Evolutionary conservation across 495 filamentous ascomycete species (phyloP).

Genomic region (Sabuloglossum arenarium): DNA sequence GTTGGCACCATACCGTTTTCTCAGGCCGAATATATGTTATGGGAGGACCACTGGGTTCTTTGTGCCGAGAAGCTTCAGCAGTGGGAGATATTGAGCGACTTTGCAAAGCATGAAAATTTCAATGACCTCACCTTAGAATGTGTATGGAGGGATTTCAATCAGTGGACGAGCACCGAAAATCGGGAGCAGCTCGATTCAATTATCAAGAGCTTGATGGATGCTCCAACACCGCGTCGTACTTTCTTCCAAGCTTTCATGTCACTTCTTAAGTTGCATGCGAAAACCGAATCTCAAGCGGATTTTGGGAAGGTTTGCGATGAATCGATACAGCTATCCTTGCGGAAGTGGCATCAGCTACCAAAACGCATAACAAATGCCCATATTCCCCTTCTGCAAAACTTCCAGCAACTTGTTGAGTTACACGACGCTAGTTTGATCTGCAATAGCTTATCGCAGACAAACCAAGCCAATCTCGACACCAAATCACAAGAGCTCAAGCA

Average conservation of each 20-base stretch:
- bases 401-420: slow-evolving; percentile 95
- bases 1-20: slow-evolving; percentile 88
- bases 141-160: slow-evolving; percentile 82
- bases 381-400: slow-evolving; percentile 86
- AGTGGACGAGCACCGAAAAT: slow-evolving; percentile 68
- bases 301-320: slow-evolving; percentile 86
- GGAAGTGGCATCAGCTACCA: slow-evolving; percentile 95
- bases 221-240: slow-evolving; percentile 73
- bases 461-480: slow-evolving; percentile 61
- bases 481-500: slow-evolving; percentile 94
- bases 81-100: slow-evolving; percentile 92
- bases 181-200: slow-evolving; percentile 75
- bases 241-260: slow-evolving; percentile 99
- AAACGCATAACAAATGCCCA: slow-evolving; percentile 87
- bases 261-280: slow-evolving; percentile 75
- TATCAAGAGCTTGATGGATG: slow-evolving; percentile 91
- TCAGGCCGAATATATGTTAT: slow-evolving; percentile 91
- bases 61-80: slow-evolving; percentile 97
- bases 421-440: slow-evolving; percentile 96
- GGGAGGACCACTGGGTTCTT: slow-evolving; percentile 98
- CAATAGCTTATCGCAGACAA: slow-evolving; percentile 68
- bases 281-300: slow-evolving; percentile 39
- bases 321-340: slow-evolving; percentile 84
- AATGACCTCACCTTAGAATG: slow-evolving; percentile 93
- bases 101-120: slow-evolving; percentile 97